phyloP scores from a whole-genome alignment of 2,329 filamentous ascomycete genomes.

The Microsporum audouinii region DNA sequence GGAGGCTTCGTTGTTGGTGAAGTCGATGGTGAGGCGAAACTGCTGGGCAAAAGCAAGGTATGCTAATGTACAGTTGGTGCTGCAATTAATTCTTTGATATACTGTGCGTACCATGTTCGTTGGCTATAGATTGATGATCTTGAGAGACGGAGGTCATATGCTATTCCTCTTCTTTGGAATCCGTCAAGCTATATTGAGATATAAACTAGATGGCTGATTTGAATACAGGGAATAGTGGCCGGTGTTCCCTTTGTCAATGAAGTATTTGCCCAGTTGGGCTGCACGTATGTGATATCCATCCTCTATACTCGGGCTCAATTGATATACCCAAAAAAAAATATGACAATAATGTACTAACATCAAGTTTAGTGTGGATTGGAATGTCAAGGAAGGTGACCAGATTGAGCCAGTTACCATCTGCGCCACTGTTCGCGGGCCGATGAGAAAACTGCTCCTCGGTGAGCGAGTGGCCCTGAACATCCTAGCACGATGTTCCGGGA shows the following conservation, averaged over 20 bases:
- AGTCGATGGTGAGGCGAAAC: conserved; percentile 31
- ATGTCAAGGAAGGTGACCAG: conserved; percentile 59
- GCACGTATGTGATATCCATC: conserved; percentile 42
- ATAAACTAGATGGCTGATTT: neutral
- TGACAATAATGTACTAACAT: conserved; percentile 1
- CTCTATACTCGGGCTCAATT: neutral
- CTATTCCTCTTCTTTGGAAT: neutral
- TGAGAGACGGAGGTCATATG: neutral
- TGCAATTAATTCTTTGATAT: neutral
- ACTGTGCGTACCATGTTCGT: neutral
- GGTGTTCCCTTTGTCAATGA: conserved; percentile 93
- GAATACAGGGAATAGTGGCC: conserved; percentile 61
- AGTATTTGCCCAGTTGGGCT: conserved; percentile 79
- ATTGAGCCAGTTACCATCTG: conserved; percentile 55
- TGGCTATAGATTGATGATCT: neutral
- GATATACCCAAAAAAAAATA: neutral
- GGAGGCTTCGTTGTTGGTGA: conserved; percentile 88
- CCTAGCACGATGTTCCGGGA: conserved; percentile 78
- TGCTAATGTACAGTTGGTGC: conserved; percentile 5
- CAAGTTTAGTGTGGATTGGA: conserved; percentile 62
- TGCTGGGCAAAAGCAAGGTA: conserved; percentile 49
- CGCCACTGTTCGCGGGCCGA: conserved; percentile 77
- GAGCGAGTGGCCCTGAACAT: conserved; percentile 89
- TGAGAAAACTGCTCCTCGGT: conserved; percentile 72
- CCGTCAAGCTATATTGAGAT: neutral